Evolutionary conservation across 2,329 filamentous ascomycete species (phyloP), one percentile per base, ranked within the genome.

Genomic region (Exophiala calicioides): DNA sequence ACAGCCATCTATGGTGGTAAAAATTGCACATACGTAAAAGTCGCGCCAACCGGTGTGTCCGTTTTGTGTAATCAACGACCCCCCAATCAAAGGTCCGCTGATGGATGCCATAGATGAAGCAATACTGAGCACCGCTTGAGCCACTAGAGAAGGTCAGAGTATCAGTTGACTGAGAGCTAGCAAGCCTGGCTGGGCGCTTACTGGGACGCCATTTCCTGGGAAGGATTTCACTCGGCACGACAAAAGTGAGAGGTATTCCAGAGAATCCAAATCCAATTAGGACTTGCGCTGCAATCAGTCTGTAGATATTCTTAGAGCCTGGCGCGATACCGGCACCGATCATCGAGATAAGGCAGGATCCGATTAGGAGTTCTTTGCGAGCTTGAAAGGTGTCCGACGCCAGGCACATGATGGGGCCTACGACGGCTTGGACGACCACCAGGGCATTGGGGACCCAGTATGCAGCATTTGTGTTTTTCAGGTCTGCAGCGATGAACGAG

Each of bases 301-400:
- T 35, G 42, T 52, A 42, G 13, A 57, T 54, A 20, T 37, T 23
- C 30, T 35, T 32, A 10, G 53, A 54, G 10, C 53, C 53, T 6
- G 54, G 52, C 5, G 54, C 52, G 21, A 57, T 57, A 26, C 44
- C 54, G 6, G 44, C 19, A 8, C 54, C 54, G 18, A 57, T 35
- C 15, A 57, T 34, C 1, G 54, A 49, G n/a, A 50, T 18, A 10
- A 49, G 27, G 8, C 16, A 56, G 3, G 44, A 44, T 7, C 47
- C 54, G 20, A 57, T 42, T 9, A 57, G 47, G 12, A 57, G 46
- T 15, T 24, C 43, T 29, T 57, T 57, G 18, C 54, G 39, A 10
- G 52, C 54, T 41, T 53, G 54, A 24, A 57, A 57, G 20, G 54
- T 57, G 30, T 57, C 54, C 9, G 54, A 57, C 10, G 45, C 27